These are phyloP conservation scores for Russula dissimulans DNA, from an alignment of 768 basidiomycete species.

Conservation along the genomic window DNA sequence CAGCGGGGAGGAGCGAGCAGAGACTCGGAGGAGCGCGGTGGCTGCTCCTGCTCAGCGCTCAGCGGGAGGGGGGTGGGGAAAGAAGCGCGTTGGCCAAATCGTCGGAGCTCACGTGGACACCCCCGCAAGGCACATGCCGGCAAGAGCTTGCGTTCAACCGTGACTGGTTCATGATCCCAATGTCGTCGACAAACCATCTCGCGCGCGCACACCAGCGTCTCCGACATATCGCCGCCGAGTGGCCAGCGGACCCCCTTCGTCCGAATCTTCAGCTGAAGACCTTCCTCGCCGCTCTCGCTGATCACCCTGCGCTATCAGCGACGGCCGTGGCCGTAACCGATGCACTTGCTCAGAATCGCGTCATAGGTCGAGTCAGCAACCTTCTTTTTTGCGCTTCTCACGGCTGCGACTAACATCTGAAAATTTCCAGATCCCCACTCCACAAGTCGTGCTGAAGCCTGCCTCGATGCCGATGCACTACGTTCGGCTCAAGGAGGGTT, in stretches of 20 bases:
- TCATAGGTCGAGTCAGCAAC: constrained; percentile 45
- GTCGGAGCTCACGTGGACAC: too few species aligned
- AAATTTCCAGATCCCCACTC: constrained; percentile 50
- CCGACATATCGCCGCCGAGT: constrained; percentile 45
- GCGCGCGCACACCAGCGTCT: constrained; percentile 41
- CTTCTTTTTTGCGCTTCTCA: not conserved
- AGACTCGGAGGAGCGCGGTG: too few species aligned
- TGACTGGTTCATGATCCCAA: not conserved
- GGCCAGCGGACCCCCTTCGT: constrained; percentile 67
- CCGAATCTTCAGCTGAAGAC: constrained; percentile 64
- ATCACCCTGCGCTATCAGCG: constrained; percentile 59
- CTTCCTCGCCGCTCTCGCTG: constrained; percentile 54
- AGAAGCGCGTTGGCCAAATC: too few species aligned
- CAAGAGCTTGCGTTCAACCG: too few species aligned
- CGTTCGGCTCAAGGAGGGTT: constrained; percentile 59
- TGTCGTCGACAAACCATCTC: constrained; percentile 25
- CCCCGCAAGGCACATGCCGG: too few species aligned
- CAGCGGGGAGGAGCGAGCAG: too few species aligned
- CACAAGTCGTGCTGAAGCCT: constrained; percentile 54
- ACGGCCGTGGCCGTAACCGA: constrained; percentile 51
- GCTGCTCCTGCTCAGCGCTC: too few species aligned
- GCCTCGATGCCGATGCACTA: constrained; percentile 69
- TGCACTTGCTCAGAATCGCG: constrained; percentile 44
- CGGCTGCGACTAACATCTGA: not conserved
- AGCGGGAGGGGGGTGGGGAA: too few species aligned